Evolutionary conservation across 345 rosid species (phyloP), one percentile per base, ranked within the genome.

Genomic region (Eucalyptus rudis): DNA sequence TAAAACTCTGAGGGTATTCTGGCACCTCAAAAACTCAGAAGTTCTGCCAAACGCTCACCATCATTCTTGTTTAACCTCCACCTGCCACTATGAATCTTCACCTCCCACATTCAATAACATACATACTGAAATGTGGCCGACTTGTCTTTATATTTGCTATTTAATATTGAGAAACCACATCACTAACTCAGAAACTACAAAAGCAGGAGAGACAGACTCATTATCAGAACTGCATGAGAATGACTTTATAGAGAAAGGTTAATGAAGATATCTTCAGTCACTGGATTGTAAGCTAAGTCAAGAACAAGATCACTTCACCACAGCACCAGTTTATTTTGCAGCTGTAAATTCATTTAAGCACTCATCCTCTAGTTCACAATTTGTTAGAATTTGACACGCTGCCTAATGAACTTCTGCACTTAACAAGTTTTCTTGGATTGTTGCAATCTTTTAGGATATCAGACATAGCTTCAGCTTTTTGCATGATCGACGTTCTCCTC

Each of bases 401-500:
- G 84, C 27, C 47, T 76, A 76, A 76, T 10, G 84, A 92, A 87
- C 93, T 92, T 93, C 95, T 92, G 90, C 87, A 88, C 90, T 93
- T 95, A 81, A 92, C 89, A 66, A 94, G 91, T 87, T 95, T 89
- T 87, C 96, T 94, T 16, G 96, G 97, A 92, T 96, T 91, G 86
- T 92, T 96, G 90, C 97, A 94, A 51, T 88, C 92, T 91, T 95
- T 95, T 52, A 98, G 90, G 19, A 96, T 90, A 91, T 91, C 90
- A 91, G 97, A 96, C 96, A 98, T 97, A n/a, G 92, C 96, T 93
- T 93, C 95, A 29, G 99, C 98, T 92, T 94, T 98, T 88, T 87
- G 93, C 84, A 98, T 89, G 83, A 95, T 92, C 62, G 94, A 91
- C 88, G 89, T 90, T 91, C 90, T 96, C 91, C 97, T 94, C 49